Conservation (phyloP, 163 green algal species). For the Scenedesmus sp. region DNA sequence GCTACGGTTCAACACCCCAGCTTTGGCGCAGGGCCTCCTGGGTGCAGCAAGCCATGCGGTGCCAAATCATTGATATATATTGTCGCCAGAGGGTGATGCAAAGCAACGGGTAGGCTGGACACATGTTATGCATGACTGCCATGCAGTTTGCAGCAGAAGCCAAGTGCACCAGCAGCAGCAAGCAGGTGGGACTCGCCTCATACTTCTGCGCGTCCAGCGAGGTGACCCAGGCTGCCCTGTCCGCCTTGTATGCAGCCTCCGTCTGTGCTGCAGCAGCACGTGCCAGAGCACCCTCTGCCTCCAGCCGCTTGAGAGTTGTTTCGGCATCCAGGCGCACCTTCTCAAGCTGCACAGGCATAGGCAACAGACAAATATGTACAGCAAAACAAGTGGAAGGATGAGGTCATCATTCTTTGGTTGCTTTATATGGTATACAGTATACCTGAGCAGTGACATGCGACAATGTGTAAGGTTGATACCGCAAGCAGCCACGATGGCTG, state of each 20-base stretch:
- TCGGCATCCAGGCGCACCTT: constrained; percentile 73
- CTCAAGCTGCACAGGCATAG: constrained; percentile 27
- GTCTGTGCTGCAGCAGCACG: constrained; percentile 73
- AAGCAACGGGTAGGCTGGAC: background rate
- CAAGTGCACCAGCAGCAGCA: background rate
- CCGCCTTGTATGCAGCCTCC: constrained; percentile 66
- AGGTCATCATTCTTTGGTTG: background rate
- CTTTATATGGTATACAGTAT: too few relatives aligned
- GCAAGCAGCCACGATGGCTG: too few relatives aligned
- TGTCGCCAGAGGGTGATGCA: too few relatives aligned
- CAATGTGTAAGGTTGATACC: too few relatives aligned
- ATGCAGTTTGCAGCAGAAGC: background rate
- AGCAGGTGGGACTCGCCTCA: constrained; percentile 8
- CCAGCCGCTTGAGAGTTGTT: constrained; percentile 64
- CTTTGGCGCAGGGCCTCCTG: background rate
- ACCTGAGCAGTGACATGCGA: too few relatives aligned
- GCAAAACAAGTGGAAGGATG: background rate
- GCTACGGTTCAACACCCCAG: too few relatives aligned
- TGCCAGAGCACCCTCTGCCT: constrained; percentile 78
- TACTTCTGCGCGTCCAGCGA: constrained; percentile 51
- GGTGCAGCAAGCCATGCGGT: background rate
- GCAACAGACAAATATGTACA: background rate
- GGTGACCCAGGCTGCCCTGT: constrained; percentile 55
- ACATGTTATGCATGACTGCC: background rate
- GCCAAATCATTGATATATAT: background rate